Conservation (phyloP, 306 rosid species). For the Cucurbita maxima region DNA sequence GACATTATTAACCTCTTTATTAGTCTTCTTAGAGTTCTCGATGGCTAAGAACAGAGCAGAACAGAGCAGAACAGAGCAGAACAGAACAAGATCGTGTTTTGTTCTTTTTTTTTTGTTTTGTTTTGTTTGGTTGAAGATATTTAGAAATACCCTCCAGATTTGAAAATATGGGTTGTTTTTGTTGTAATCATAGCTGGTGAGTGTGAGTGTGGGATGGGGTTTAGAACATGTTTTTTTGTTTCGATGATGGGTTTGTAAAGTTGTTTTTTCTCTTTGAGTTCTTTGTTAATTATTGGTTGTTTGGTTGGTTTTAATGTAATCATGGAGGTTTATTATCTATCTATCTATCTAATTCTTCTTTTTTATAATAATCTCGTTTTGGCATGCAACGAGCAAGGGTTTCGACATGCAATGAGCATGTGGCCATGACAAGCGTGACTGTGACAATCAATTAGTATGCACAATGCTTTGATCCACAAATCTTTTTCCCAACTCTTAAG, state of each 20-base stretch:
- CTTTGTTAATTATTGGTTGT: background rate
- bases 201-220: background rate
- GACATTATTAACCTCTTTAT: constrained; percentile 17
- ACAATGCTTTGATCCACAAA: too few relatives aligned
- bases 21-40: background rate
- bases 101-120: too few relatives aligned
- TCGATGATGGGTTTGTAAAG: background rate
- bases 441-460: too few relatives aligned
- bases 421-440: too few relatives aligned
- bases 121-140: background rate
- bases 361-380: too few relatives aligned
- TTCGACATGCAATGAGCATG: too few relatives aligned
- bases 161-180: background rate
- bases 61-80: too few relatives aligned
- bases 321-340: background rate
- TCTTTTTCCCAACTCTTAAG: too few relatives aligned
- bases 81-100: too few relatives aligned
- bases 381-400: too few relatives aligned
- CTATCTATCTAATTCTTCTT: background rate
- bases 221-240: background rate
- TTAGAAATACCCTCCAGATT: background rate
- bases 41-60: background rate
- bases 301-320: background rate
- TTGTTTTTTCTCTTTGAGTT: background rate
- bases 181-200: background rate